These are phyloP conservation scores for Kluyveromyces sp. DNA, from an alignment of 1,139 yeast species.

Conservation along the genomic window DNA sequence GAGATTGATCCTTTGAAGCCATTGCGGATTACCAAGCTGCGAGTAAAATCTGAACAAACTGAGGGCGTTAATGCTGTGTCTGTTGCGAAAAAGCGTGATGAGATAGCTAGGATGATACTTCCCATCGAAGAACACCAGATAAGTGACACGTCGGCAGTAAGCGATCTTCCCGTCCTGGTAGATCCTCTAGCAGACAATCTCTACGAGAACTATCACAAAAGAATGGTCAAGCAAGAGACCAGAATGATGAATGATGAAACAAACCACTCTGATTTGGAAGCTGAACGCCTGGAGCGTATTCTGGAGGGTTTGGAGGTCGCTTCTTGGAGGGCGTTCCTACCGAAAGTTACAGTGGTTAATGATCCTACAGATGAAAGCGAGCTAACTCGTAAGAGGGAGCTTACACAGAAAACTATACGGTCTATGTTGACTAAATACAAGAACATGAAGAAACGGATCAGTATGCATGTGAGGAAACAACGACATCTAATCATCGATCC, in stretches of 20 bases:
- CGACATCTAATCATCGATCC: slow-evolving; percentile 15
- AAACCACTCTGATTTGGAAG: slow-evolving; percentile 43
- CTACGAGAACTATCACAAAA: slow-evolving; percentile 47
- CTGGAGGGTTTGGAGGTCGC: slow-evolving; percentile 39
- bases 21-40: slow-evolving; percentile 7
- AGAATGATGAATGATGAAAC: slow-evolving; percentile 55
- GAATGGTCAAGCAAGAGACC: slow-evolving; percentile 62
- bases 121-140: slow-evolving; percentile 1
- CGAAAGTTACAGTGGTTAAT: slow-evolving; percentile 47
- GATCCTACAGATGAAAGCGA: slow-evolving; percentile 44
- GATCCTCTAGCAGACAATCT: slow-evolving; percentile 45
- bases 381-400: slow-evolving; percentile 40
- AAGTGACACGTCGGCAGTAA: neutral
- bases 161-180: neutral
- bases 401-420: slow-evolving; percentile 48
- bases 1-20: slow-evolving; percentile 17
- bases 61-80: neutral
- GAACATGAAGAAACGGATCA: slow-evolving; percentile 33
- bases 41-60: slow-evolving; percentile 7
- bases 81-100: slow-evolving; percentile 9
- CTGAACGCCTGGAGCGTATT: slow-evolving; percentile 28
- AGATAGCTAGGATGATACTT: slow-evolving; percentile 12
- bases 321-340: slow-evolving; percentile 51
- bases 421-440: slow-evolving; percentile 43
- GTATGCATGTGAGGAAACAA: slow-evolving; percentile 15